Evolutionary conservation across 495 filamentous ascomycete species (phyloP), one percentile per base, ranked within the genome.

Genomic region (Trichocladium antarcticum): DNA sequence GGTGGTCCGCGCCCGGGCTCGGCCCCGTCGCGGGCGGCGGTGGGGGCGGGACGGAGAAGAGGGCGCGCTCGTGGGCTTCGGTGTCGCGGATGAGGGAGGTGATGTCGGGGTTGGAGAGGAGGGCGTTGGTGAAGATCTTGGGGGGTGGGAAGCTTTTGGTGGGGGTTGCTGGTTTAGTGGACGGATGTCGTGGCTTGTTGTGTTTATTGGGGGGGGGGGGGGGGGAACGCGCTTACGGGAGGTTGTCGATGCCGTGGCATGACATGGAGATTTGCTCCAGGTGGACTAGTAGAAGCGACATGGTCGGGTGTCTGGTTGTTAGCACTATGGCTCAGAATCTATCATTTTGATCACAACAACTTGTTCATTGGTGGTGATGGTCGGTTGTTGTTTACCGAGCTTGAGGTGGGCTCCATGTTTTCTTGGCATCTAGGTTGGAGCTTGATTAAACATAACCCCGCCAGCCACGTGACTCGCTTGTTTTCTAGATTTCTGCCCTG

Each of bases 61-160:
- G 77, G 12, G 89, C 93, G 56, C 90, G 84, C 68, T 98, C 92
- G 69, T 98, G 92, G 15, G 81, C 70, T 67, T 98, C 92, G 27
- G 90, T 96, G 65, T 98, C 92, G 47, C 92, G 85, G 56, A 98
- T 96, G 12, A 98, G 65, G 10, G 87, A 76, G 9, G 93, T 96
- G 56, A 98, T 96, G 63, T 98, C 92, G 58, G 85, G 84, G 48
- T 78, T 77, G 47, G 82, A 80, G 42, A 97, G 78, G 36, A 97
- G 76, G 29, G 92, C 87, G 66, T 94, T 96, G 54, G 90, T 94
- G 68, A 97, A 98, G 60, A 90, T 86, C 57, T 87, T 93, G n/a
- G 92, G 86, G 12, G 77, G 77, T 20, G 86, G 86, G 56, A 98
- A 98, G 16, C 87, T 89, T 57, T 37, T 19, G 27, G 22, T 19